Percentiles rank a stretch among this genome's conserved stretches.
phyloP scores from a whole-genome alignment of 1,284 basidiomycete genomes.

The Ustilago shanxiensis region DNA sequence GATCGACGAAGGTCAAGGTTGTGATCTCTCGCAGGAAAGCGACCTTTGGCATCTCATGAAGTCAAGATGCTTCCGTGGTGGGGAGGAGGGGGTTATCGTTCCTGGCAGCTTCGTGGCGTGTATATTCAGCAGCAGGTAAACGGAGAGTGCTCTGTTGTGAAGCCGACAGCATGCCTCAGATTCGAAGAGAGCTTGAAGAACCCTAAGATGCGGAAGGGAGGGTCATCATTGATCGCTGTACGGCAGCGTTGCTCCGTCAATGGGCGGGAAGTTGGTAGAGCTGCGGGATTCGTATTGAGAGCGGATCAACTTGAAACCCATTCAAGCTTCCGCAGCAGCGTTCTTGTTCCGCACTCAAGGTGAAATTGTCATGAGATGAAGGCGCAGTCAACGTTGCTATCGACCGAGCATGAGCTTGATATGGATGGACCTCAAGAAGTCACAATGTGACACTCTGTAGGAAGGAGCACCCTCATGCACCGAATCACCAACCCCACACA shows the following conservation, averaged over 20 bases:
- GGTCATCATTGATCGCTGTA: neutral
- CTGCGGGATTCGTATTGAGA: neutral
- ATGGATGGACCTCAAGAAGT: neutral
- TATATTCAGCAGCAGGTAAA: neutral
- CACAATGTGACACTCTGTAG: conserved; percentile 5
- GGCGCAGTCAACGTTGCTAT: conserved; percentile 4
- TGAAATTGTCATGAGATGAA: neutral
- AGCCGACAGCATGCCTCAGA: neutral
- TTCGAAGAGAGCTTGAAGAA: neutral
- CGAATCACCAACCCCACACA: neutral
- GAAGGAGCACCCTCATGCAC: neutral
- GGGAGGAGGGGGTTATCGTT: neutral
- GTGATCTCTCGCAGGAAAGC: neutral
- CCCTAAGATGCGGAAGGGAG: neutral
- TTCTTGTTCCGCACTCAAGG: too few relatives aligned
- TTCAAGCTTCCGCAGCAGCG: neutral
- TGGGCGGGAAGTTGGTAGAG: neutral
- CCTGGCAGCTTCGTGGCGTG: neutral
- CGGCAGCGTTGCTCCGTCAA: neutral
- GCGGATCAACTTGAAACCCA: neutral
- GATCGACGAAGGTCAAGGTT: too few relatives aligned
- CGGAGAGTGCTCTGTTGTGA: neutral
- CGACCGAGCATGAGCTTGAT: neutral
- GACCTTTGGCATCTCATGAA: neutral
- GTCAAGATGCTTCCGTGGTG: neutral